Evolutionary conservation across 805 yeast genomes (phyloP).

Genomic region (Zygotorulaspora sp.): DNA sequence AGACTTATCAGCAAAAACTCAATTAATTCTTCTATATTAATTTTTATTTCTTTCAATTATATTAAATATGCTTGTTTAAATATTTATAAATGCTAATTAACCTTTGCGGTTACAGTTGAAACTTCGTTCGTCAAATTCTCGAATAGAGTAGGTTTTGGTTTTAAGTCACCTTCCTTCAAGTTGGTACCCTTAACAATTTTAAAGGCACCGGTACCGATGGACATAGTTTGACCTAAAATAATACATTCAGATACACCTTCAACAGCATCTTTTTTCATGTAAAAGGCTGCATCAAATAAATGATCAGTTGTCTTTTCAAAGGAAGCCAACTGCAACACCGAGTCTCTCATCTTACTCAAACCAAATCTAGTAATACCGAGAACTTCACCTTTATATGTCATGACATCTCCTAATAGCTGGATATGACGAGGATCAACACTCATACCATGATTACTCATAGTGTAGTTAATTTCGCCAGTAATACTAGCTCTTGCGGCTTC

Average conservation of each 20-base stretch:
- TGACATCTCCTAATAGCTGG: constrained; percentile 93
- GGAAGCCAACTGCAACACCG: constrained; percentile 92
- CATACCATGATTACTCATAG: constrained; percentile 99
- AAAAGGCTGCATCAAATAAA: constrained; percentile 95
- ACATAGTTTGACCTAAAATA: constrained; percentile 96
- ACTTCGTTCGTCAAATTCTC: constrained; percentile 38
- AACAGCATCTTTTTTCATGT: constrained; percentile 90
- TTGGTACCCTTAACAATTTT: constrained; percentile 64
- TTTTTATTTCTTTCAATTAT: not conserved
- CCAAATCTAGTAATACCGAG: constrained; percentile 98
- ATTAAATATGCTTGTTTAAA: constrained; percentile 3
- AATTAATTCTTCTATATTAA: not conserved
- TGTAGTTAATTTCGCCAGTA: constrained; percentile 89
- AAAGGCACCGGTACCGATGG: constrained; percentile 95
- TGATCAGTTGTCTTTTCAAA: constrained; percentile 99
- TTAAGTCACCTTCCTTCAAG: constrained; percentile 41
- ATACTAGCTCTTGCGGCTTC: constrained; percentile 96
- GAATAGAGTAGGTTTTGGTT: constrained; percentile 43
- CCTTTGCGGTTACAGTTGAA: constrained; percentile 3
- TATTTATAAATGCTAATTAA: constrained; percentile 6
- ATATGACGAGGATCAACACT: constrained; percentile 99
- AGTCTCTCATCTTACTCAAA: constrained; percentile 95
- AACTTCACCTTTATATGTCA: constrained; percentile 98
- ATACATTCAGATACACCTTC: constrained; percentile 99
- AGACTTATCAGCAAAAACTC: not conserved